These are phyloP conservation scores for Carex arenaria DNA, from an alignment of 202 grass and related monocot genomes.

Conservation along the genomic window DNA sequence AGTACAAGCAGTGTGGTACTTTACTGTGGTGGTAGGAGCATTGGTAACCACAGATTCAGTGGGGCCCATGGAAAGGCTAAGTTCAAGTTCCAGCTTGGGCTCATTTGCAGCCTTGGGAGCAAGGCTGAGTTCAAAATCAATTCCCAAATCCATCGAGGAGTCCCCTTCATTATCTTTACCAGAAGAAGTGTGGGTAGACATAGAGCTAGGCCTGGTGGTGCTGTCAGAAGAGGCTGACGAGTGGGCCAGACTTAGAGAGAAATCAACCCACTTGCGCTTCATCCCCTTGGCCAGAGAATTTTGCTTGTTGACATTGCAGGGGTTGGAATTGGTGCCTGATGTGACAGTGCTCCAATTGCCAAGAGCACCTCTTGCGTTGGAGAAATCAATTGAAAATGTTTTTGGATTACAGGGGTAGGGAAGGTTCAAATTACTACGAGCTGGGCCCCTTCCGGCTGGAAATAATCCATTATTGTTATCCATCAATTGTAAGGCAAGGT, in stretches of 20 bases:
- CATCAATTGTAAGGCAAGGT: constrained; percentile 4
- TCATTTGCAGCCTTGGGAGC: constrained; percentile 36
- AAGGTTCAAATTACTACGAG: neutral
- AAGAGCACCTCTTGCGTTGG: constrained; percentile 34
- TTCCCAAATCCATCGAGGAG: constrained; percentile 59
- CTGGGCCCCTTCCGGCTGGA: neutral
- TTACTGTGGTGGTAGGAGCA: constrained; percentile 16
- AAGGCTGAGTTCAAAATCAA: constrained; percentile 62
- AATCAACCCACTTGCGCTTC: constrained; percentile 60
- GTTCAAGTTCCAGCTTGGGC: constrained; percentile 52
- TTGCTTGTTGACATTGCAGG: constrained; percentile 5
- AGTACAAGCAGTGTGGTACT: constrained; percentile 14
- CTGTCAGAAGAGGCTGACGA: constrained; percentile 68
- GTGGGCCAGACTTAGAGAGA: constrained; percentile 47
- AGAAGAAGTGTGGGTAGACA: constrained; percentile 57
- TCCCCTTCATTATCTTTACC: constrained; percentile 53
- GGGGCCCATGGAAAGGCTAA: constrained; percentile 61
- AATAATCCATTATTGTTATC: constrained; percentile 2
- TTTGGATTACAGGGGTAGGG: neutral
- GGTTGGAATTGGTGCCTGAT: constrained; percentile 18
- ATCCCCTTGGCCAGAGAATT: constrained; percentile 41
- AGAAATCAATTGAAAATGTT: constrained; percentile 44
- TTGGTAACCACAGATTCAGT: constrained; percentile 60
- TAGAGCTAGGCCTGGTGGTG: constrained; percentile 60
- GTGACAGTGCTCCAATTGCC: constrained; percentile 15